Base-by-base conservation (phyloP, 768 basidiomycete species). In the Auriculariales sp. region DNA sequence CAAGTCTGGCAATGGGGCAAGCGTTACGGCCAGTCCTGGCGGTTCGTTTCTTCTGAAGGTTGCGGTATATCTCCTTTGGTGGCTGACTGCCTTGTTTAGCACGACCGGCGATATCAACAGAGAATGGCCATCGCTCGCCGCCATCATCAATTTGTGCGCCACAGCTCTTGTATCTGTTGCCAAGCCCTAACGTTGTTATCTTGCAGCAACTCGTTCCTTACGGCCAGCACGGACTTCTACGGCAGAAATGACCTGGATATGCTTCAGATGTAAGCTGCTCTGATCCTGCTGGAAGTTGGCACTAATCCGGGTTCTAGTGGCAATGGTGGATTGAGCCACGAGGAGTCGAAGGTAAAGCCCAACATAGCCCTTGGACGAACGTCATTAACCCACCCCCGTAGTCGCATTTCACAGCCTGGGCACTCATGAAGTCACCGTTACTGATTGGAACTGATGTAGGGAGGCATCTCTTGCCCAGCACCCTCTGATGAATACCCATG, bases 381-480 rank as follows among this genome's bases (percentile, higher is more conserved):
- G n/a, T n/a, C n/a, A n/a, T n/a, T n/a, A n/a, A n/a, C n/a, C n/a
- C n/a, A n/a, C n/a, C 12, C 4, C 29, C 5, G n/a, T 28, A 25
- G 49, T 70, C 78, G 2, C 81, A 83, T 58, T 83, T 82, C 58
- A 82, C 80, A 0, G 79, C 77, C 0, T 83, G 81, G 81, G 78
- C 78, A 30, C 61, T 83, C 28, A 72, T 81, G 74, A 83, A 81
- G 57, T 77, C 77, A 0, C 81, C 81, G 2, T 68, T 83, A 12
- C 64, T 82, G 47, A 75, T 82, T 50, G 73, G 79, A 48, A 76
- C 79, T 4, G 64, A 76, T 47, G 77, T 78, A 51, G 39, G 22
- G 35, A 12, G 72, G 59, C 31, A 52, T 12, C 52, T 28, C 27
- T 44, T 15, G 2, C 29, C 44, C 14, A 52, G n/a, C 31, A 14